phyloP scores from a whole-genome alignment of 2,329 filamentous ascomycete species.

The Cytospora mali region DNA sequence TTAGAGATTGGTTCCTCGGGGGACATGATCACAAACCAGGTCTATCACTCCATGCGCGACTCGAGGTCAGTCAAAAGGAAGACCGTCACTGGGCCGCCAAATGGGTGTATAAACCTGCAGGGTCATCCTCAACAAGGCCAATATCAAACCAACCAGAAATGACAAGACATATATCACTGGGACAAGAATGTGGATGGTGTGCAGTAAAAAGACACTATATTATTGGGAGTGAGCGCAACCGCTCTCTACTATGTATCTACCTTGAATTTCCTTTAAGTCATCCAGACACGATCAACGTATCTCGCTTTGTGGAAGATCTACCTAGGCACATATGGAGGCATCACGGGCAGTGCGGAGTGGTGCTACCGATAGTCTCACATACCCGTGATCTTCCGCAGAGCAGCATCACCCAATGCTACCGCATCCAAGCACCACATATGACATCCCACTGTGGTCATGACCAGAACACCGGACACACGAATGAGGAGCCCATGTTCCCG shows the following conservation, averaged over 20 bases:
- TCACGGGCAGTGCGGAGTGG: too few relatives aligned
- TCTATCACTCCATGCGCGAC: neutral
- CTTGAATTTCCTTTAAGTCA: too few relatives aligned
- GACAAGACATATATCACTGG: neutral
- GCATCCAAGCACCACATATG: neutral
- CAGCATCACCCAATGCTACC: neutral
- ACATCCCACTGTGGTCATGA: neutral
- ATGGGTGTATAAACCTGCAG: neutral
- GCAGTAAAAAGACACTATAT: neutral
- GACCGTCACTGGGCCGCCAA: neutral
- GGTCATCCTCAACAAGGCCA: neutral
- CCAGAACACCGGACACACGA: neutral
- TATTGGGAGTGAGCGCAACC: too few relatives aligned
- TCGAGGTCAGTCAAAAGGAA: neutral
- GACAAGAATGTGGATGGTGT: neutral
- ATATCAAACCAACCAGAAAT: neutral
- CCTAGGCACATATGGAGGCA: too few relatives aligned
- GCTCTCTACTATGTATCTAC: too few relatives aligned
- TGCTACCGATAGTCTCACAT: neutral
- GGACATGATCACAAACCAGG: neutral
- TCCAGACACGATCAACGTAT: too few relatives aligned
- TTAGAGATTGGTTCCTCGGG: too few relatives aligned
- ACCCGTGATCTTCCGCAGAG: neutral
- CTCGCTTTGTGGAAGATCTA: too few relatives aligned
- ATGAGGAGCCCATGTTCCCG: too few relatives aligned